Base-by-base conservation (phyloP, 768 basidiomycete species). In the Rhodosporidiobolus sp. region DNA sequence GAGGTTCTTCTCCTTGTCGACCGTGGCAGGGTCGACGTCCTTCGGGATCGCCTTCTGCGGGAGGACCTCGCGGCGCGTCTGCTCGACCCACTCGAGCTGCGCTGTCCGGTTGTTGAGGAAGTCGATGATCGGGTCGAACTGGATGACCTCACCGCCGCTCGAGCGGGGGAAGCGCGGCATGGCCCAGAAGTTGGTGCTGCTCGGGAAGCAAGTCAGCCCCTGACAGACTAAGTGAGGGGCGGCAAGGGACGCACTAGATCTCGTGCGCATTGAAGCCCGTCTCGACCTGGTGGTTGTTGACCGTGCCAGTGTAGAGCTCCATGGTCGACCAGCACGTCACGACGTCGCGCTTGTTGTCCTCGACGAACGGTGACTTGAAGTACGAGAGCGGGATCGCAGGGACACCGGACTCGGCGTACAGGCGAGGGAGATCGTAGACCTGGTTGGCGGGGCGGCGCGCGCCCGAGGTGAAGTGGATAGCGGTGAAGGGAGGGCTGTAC, bases 171-270 rank as follows among this genome's bases (percentile, higher is more conserved):
- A 38, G 9, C 32, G 19, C 4, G 55, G 55, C 8, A 56, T 34
- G 32, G 55, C 55, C 55, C 55, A 56, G 55, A 56, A 56, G 32
- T 56, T 34, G 34, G 55, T 56, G 55, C n/a, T n/a, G n/a, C n/a
- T n/a, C n/a, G n/a, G n/a, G n/a, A n/a, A n/a, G n/a, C n/a, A n/a
- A n/a, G n/a, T n/a, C n/a, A n/a, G n/a, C n/a, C n/a, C n/a, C n/a
- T n/a, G n/a, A n/a, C n/a, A n/a, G n/a, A n/a, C n/a, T n/a, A n/a
- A n/a, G n/a, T n/a, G n/a, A n/a, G n/a, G n/a, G n/a, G n/a, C n/a
- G n/a, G n/a, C n/a, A n/a, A n/a, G n/a, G n/a, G n/a, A n/a, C n/a
- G n/a, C n/a, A n/a, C n/a, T 35, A 57, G 35, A 57, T 3, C 5
- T n/a, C 35, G 56, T 57, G 56, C 24, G 35, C 56, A 4, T 57